Evolutionary conservation across 805 yeast genomes (phyloP), one percentile per base, ranked within the genome.

Genomic region (Grigorovia jiainica): DNA sequence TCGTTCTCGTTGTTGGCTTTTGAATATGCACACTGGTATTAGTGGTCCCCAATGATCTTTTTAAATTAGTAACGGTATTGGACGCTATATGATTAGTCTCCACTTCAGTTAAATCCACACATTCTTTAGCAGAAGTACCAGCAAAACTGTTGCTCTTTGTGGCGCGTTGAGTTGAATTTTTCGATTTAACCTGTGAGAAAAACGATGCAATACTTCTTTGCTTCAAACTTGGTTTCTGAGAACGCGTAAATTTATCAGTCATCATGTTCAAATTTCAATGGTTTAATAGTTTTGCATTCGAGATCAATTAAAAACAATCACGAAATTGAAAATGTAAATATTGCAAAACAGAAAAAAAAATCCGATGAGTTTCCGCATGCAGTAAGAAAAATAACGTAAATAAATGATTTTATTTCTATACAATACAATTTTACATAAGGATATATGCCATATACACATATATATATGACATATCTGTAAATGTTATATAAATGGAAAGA

Each of bases 141-240:
- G 27, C 20, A 21, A n/a, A 24, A 15, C 21, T 24, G 15, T 24
- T 13, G 37, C 13, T 16, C 13, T 34, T n/a, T 13, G 36, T n/a
- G n/a, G 38, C 18, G 31, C 9, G 16, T 8, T 30, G 24, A 24
- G 34, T 30, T 11, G 38, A 17, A 16, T 30, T 18, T 36, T 34
- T 30, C 2, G 42, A 17, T 8, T 27, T 27, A 27, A 27, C 31
- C 23, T 38, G 38, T 15, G 17, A 41, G 33, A 47, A 47, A 31
- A 47, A 47, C 3, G 50, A 45, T 21, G 47, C 42, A 17, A 47
- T 43, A 5, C 48, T 34, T 27, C 36, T 43, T 35, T 45, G 48
- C 21, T 35, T 45, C 18, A 40, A 19, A 10, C n/a, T 25, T 10
- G 42, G 17, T 31, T 42, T 38, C 13, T 17, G 20, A 15, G 35